Evolutionary conservation across 768 basidiomycete species (phyloP).

Genomic region (Amanita polypyramis): DNA sequence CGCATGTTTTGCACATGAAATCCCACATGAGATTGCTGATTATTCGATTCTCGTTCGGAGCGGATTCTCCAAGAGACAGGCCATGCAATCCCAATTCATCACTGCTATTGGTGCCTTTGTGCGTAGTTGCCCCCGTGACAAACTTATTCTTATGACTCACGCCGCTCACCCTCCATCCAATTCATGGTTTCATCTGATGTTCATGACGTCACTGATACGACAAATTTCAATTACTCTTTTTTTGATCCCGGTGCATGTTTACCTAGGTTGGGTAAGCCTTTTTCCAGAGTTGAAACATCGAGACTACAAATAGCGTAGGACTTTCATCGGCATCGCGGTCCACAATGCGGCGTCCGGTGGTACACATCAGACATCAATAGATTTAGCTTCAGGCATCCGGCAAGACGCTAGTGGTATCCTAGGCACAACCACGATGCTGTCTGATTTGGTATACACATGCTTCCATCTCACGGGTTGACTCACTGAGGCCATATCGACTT

Average conservation of each 20-base stretch:
- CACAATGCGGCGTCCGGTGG: slow-evolving; percentile 60
- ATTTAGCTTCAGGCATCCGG: slow-evolving; percentile 70
- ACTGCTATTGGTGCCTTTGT: slow-evolving; percentile 92
- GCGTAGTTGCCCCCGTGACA: slow-evolving; percentile 23
- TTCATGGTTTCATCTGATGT: slow-evolving; percentile 6
- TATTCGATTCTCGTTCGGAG: slow-evolving; percentile 88
- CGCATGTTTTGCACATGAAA: slow-evolving; percentile 91
- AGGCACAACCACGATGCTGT: slow-evolving; percentile 70
- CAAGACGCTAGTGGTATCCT: slow-evolving; percentile 69
- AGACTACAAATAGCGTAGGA: slow-evolving; percentile 29
- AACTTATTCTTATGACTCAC: not conserved
- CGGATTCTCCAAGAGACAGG: slow-evolving; percentile 84
- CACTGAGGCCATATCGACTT: slow-evolving; percentile 6
- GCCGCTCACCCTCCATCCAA: not conserved
- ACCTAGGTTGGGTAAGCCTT: slow-evolving; percentile 30
- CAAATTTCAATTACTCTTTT: no score
- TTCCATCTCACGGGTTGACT: slow-evolving; percentile 12
- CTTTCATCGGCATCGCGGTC: slow-evolving; percentile 82
- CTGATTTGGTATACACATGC: slow-evolving; percentile 61
- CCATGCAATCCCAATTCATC: slow-evolving; percentile 88
- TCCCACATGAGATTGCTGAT: slow-evolving; percentile 95
- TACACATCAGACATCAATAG: slow-evolving; percentile 27
- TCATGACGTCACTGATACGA: not conserved
- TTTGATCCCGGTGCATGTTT: not conserved
- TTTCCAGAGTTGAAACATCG: not conserved